phyloP scores from a whole-genome alignment of 148 eudicot genomes.

The Oxyria digyna region DNA sequence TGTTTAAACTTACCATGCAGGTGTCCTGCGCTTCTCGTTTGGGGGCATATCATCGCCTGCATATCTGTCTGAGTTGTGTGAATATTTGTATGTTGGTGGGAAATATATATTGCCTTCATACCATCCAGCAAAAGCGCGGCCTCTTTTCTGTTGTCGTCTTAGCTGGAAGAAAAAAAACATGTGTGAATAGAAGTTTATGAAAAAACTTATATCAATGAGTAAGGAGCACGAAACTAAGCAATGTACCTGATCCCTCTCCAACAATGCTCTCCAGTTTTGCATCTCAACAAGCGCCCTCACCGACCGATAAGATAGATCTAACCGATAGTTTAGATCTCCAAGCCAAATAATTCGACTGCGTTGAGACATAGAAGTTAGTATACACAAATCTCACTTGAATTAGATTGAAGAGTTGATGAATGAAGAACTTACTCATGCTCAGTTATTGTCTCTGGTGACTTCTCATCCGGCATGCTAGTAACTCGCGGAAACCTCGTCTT shows the following conservation, averaged over 20 bases:
- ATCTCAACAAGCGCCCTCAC: slow-evolving; percentile 92
- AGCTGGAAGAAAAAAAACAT: slow-evolving; percentile 32
- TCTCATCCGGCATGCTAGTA: slow-evolving; percentile 40
- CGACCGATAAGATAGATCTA: slow-evolving; percentile 80
- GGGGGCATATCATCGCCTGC: slow-evolving; percentile 77
- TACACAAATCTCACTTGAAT: background rate
- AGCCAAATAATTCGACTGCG: slow-evolving; percentile 93
- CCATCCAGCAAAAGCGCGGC: slow-evolving; percentile 87
- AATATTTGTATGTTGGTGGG: slow-evolving; percentile 95
- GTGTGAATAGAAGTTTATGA: background rate
- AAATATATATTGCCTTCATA: slow-evolving; percentile 90
- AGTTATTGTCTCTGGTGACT: slow-evolving; percentile 82
- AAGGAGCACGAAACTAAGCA: background rate
- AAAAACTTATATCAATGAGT: background rate
- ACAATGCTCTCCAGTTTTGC: slow-evolving; percentile 94
- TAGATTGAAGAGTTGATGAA: background rate
- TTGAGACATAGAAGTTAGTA: background rate
- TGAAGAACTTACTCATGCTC: slow-evolving; percentile 70
- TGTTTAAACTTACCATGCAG: slow-evolving; percentile 65
- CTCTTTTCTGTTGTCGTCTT: slow-evolving; percentile 71
- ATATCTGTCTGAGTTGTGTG: slow-evolving; percentile 85
- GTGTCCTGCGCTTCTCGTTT: slow-evolving; percentile 86
- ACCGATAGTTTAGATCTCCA: slow-evolving; percentile 86
- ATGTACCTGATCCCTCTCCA: slow-evolving; percentile 85
- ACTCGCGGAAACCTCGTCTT: slow-evolving; percentile 91